Evolutionary conservation across 768 basidiomycete genomes (phyloP), one percentile per base, ranked within the genome.

Genomic region (Trametes maxima): DNA sequence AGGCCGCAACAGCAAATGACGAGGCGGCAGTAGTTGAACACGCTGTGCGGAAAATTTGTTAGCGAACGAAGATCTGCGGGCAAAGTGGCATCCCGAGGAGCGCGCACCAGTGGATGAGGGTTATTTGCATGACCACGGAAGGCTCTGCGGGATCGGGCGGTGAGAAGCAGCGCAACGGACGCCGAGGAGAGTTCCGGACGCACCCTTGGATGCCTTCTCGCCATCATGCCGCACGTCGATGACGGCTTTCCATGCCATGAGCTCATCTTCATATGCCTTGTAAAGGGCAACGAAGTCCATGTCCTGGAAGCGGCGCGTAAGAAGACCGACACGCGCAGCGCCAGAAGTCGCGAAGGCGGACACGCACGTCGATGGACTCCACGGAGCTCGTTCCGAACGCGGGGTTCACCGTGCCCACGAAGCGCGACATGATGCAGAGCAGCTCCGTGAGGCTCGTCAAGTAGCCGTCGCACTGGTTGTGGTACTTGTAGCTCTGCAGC

Each of bases 1-100:
- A 88, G 84, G 0, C 80, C 85, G 45, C 77, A 76, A 13, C 83
- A 78, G 47, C 84, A 79, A 13, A 86, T 81, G 33, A 85, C 84
- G 39, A 88, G 70, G 39, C 83, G 80, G 48, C 65, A 68, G 54
- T 63, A 65, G 48, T 69, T 60, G 54, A 59, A 67, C 13, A 64
- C 63, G 58, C 62, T 64, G 57, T 3, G 52, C 25, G 5, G 24
- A 8, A 17, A 28, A 28, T 19, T 28, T 14, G 25, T 44, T 35
- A 52, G 50, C 14, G 36, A 25, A 21, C 47, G 40, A 52, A 22
- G 39, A 45, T 56, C 45, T 44, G 36, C 7, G 17, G 28, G 24
- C 13, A 14, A 10, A 43, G 25, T 22, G 22, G 25, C 24, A 17
- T 16, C 39, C 37, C 37, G 55, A 54, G 57, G 49, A 19, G 36